Evolutionary conservation across 352 stramenopile genomes (phyloP).

Genomic region (Aphanomyces euteiches): DNA sequence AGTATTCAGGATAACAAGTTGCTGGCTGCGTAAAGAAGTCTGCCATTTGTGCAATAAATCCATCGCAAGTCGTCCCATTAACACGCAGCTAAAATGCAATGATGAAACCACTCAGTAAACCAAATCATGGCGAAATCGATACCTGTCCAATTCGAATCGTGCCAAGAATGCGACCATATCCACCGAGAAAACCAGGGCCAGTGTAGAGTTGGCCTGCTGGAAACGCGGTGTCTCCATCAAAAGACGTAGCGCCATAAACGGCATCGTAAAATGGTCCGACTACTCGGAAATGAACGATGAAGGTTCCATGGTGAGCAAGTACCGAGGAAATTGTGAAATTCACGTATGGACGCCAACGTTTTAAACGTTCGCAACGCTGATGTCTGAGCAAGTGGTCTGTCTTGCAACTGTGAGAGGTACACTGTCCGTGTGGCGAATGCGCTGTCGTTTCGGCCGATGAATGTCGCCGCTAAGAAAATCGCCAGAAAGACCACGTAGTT

Average conservation of each 20-base stretch:
- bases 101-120: background rate
- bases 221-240: conserved; percentile 5
- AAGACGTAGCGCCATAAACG: conserved; percentile 11
- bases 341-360: conserved; percentile 1
- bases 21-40: background rate
- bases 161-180: conserved; percentile 15
- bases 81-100: conserved; percentile 5
- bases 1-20: conserved; percentile 24
- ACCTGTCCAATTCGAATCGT: conserved; percentile 25
- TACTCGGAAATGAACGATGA: background rate
- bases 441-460: conserved; percentile 17
- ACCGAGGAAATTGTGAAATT: conserved; percentile 23
- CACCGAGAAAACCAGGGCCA: conserved; percentile 6
- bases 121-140: too few species aligned
- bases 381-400: conserved; percentile 8
- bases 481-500: conserved; percentile 28
- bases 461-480: conserved; percentile 18
- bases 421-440: conserved; percentile 8
- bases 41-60: background rate
- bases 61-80: background rate
- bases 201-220: conserved; percentile 5
- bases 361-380: conserved; percentile 13
- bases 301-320: background rate
- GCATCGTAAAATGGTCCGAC: conserved; percentile 22
- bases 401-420: conserved; percentile 15